Evolutionary conservation across 345 rosid genomes (phyloP), one percentile per base, ranked within the genome.

Genomic region (Populus davidiana): DNA sequence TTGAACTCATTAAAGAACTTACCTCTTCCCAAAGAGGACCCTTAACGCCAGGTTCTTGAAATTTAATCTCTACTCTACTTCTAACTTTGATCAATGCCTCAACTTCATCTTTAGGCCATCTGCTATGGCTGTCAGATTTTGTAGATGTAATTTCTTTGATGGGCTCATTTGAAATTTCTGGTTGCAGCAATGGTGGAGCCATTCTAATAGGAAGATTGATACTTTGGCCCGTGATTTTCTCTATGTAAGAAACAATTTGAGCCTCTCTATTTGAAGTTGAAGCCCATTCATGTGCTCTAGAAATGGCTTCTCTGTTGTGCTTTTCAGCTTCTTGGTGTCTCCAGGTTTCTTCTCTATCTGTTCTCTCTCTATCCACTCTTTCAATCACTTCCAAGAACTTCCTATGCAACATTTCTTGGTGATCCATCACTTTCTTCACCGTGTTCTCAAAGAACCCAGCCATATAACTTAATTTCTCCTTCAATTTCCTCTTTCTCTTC

Each of bases 1-100:
- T 63, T 18, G 86, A 81, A 56, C 74, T 77, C 88, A 87, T 85
- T 47, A 75, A 72, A 65, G 80, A 69, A 59, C 88, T 81, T 20
- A 79, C 84, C 65, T 87, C 88, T 50, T 87, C 89, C 86, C 89
- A 87, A 14, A 87, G 71, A n/a, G 84, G 79, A 23, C 84, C 87
- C 66, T 87, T 87, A 11, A 62, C 66, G 36, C 85, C 89, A 9
- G 87, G 77, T 44, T 87, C 88, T 13, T 54, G 79, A 75, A 85
- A 83, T 73, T 77, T 85, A 7, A 71, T 43, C 77, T 87, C 86
- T 14, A 85, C 29, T 67, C 79, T 72, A 33, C 84, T 69, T 69
- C 90, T 78, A 7, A 68, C 78, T 63, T 78, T 78, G 73, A 83
- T 83, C 81, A 87, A 81, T 7, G 84, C 85, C 78, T 87, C 83